phyloP scores from a whole-genome alignment of 192 early-diverging fungal genomes.

The Backusella tarrabulga region DNA sequence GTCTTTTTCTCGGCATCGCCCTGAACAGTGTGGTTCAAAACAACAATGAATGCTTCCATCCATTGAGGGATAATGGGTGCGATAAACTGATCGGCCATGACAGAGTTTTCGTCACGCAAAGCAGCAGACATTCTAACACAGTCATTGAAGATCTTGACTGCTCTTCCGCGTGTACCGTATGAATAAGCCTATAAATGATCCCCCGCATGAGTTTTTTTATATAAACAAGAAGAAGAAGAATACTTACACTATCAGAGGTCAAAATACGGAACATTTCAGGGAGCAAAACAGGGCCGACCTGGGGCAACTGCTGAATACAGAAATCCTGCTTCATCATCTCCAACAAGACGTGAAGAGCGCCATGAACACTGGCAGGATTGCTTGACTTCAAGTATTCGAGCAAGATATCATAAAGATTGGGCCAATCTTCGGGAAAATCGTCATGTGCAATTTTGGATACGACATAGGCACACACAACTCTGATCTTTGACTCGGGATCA shows the following conservation, averaged over 20 bases:
- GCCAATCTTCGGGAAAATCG: slow-evolving; percentile 96
- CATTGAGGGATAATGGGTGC: slow-evolving; percentile 77
- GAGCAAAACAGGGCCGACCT: slow-evolving; percentile 76
- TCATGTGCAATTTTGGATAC: slow-evolving; percentile 87
- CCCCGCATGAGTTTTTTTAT: neutral
- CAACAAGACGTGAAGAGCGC: slow-evolving; percentile 81
- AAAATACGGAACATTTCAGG: slow-evolving; percentile 86
- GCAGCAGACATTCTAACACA: slow-evolving; percentile 83
- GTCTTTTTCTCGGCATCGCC: slow-evolving; percentile 45
- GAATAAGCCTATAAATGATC: slow-evolving; percentile 50
- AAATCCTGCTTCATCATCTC: slow-evolving; percentile 88
- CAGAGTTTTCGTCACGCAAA: slow-evolving; percentile 75
- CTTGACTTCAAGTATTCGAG: slow-evolving; percentile 63
- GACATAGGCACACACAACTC: slow-evolving; percentile 72
- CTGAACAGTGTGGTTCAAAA: slow-evolving; percentile 54
- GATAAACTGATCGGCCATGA: slow-evolving; percentile 66
- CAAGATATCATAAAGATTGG: slow-evolving; percentile 79
- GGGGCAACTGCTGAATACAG: slow-evolving; percentile 82
- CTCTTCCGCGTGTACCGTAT: slow-evolving; percentile 67
- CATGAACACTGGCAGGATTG: slow-evolving; percentile 73
- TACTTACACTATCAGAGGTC: slow-evolving; percentile 51
- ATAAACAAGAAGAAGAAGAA: neutral
- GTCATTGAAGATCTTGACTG: slow-evolving; percentile 79
- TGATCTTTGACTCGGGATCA: slow-evolving; percentile 58
- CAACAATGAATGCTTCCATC: slow-evolving; percentile 65